Percentiles rank a stretch among this genome's conserved stretches.
Evolutionary conservation across 1,284 basidiomycete genomes (phyloP).

Genomic region (Rhodotorula sp.): DNA sequence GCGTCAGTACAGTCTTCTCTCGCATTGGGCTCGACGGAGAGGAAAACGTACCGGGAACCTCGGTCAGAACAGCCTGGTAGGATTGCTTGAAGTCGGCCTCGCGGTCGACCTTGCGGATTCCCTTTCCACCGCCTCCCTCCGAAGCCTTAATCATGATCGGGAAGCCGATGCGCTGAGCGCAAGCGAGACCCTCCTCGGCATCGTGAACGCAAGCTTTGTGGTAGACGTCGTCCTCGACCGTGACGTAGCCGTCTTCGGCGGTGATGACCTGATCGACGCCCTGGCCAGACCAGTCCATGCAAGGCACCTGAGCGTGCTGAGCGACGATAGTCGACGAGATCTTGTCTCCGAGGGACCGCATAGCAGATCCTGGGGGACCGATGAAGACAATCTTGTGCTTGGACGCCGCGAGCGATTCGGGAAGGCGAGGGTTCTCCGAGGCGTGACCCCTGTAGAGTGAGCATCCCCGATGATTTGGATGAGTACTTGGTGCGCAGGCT

Average conservation of each 20-base stretch:
- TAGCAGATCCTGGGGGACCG: constrained; percentile 96
- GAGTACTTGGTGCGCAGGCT: not conserved
- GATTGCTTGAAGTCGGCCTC: constrained; percentile 87
- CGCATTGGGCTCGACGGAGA: not conserved
- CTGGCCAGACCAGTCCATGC: constrained; percentile 98
- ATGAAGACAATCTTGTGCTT: constrained; percentile 98
- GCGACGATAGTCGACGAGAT: constrained; percentile 99
- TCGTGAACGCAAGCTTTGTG: constrained; percentile 81
- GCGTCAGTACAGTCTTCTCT: constrained; percentile 1
- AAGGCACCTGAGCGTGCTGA: constrained; percentile 94
- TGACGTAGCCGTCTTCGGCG: constrained; percentile 85
- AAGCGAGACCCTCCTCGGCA: constrained; percentile 82
- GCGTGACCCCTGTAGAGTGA: constrained; percentile 70
- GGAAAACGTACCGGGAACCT: constrained; percentile 77
- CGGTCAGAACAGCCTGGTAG: constrained; percentile 88
- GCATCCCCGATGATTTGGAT: not conserved
- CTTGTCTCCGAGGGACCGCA: constrained; percentile 99
- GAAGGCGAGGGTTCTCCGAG: constrained; percentile 97
- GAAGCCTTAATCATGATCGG: constrained; percentile 99
- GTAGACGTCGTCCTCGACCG: constrained; percentile 90
- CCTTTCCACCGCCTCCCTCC: constrained; percentile 98
- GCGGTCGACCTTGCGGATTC: constrained; percentile 87
- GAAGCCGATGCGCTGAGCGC: constrained; percentile 86
- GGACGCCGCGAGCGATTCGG: constrained; percentile 85
- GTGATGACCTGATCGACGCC: constrained; percentile 87